Evolutionary conservation across 1,284 basidiomycete genomes (phyloP), one percentile per base, ranked within the genome.

Genomic region (Ceratobasidium sp.): DNA sequence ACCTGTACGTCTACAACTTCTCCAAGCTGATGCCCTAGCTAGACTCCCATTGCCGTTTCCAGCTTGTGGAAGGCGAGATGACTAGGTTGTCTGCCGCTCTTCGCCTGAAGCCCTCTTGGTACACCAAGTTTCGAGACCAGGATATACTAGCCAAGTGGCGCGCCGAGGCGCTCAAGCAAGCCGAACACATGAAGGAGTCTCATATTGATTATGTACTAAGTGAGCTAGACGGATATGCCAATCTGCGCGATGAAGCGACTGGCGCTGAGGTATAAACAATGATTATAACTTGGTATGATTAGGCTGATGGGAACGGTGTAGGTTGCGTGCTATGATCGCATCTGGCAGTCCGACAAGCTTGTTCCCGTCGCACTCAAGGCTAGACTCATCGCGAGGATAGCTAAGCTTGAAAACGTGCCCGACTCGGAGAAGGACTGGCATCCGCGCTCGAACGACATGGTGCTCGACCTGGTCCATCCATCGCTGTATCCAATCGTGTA

Each of bases 1-100:
- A 38, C 68, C 68, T 5, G 68, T 70, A 46, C 38, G 68, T 46
- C n/a, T n/a, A 5, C 26, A 66, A 42, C 42, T 12, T 54, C 33
- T 0, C 20, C 9, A 28, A 5, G 5, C 5, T 3, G 5, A 13
- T 28, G 9, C 38, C 5, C 23, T 33, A 33, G 33, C 33, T 33
- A 13, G 17, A 44, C 9, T 59, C 12, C 17, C n/a, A 23, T n/a
- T 9, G n/a, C 40, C 12, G 17, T 15, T 20, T 17, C 15, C 78
- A 90, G 88, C 83, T 90, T 1, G 81, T 83, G 42, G 89, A 90
- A 70, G 81, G 89, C 46, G 88, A 87, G 4, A 90, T 90, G 88
- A 85, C 84, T 44, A 82, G 85, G 65, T 83, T 87, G 68, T 90
- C 89, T 56, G 86, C 85, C 17, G 83, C 85, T 56, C 81, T 90